Conservation (phyloP, 768 basidiomycete species). For the Boletus barrowsii region DNA sequence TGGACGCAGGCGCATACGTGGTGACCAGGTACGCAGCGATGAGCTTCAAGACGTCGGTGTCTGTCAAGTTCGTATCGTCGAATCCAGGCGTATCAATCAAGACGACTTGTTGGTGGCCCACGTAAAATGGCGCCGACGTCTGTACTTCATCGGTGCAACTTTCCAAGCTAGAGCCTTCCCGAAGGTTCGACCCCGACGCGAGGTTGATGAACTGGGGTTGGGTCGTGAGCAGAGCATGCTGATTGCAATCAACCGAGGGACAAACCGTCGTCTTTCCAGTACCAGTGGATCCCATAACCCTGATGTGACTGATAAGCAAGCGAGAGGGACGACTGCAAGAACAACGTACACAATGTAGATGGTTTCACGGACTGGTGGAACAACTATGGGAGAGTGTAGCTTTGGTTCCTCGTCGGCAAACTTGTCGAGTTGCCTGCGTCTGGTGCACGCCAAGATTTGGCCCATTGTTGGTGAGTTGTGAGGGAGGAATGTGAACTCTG, state of each 20-base stretch:
- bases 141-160: slow-evolving; percentile 37
- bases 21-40: slow-evolving; percentile 41
- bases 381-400: slow-evolving; percentile 4
- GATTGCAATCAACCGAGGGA: not conserved
- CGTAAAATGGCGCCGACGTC: slow-evolving; percentile 22
- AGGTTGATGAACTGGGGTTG: slow-evolving; percentile 36
- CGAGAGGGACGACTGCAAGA: not conserved
- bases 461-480: slow-evolving; percentile 27
- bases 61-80: slow-evolving; percentile 50
- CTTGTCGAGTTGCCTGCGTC: slow-evolving; percentile 25
- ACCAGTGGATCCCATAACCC: slow-evolving; percentile 34
- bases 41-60: slow-evolving; percentile 49
- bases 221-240: not conserved
- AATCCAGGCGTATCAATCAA: slow-evolving; percentile 65
- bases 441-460: slow-evolving; percentile 25
- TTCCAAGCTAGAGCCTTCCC: slow-evolving; percentile 33
- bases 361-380: slow-evolving; percentile 22
- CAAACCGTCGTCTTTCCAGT: slow-evolving; percentile 35
- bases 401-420: slow-evolving; percentile 28
- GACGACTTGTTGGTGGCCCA: slow-evolving; percentile 37
- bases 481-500: slow-evolving; percentile 12
- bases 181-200: slow-evolving; percentile 31
- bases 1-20: slow-evolving; percentile 23
- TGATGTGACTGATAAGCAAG: slow-evolving; percentile 28
- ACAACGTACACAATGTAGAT: slow-evolving; percentile 28